Evolutionary conservation across 805 yeast species (phyloP).

Genomic region (Spathaspora boniae): DNA sequence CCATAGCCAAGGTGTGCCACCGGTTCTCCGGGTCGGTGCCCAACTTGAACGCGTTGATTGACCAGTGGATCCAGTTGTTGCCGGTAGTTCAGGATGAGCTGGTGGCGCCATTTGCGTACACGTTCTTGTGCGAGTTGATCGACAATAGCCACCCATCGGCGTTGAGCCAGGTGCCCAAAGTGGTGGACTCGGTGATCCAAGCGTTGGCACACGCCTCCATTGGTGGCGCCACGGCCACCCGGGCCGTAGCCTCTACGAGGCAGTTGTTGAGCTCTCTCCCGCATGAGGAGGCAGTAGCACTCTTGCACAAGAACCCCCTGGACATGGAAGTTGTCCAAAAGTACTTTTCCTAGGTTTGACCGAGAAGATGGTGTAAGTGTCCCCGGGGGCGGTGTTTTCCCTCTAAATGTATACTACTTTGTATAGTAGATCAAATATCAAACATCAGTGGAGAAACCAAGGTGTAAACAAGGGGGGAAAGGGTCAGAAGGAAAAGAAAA

Average conservation of each 20-base stretch:
- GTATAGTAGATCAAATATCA: no score
- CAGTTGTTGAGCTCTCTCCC: conserved; percentile 62
- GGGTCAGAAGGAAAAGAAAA: no score
- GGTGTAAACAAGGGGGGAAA: no score
- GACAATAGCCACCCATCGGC: conserved; percentile 59
- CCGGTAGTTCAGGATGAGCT: conserved; percentile 84
- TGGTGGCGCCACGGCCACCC: conserved; percentile 67
- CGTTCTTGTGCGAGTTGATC: conserved; percentile 69
- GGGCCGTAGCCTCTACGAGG: conserved; percentile 60
- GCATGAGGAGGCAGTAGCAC: conserved; percentile 60
- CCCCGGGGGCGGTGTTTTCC: no score
- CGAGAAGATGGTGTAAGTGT: no score
- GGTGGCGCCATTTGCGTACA: conserved; percentile 82
- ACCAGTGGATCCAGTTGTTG: conserved; percentile 75
- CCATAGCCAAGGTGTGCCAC: conserved; percentile 81
- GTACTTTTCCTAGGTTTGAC: conserved; percentile 42
- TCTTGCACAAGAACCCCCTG: conserved; percentile 60
- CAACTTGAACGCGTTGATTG: conserved; percentile 57
- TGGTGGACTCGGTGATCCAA: conserved; percentile 67
- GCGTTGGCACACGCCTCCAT: conserved; percentile 69
- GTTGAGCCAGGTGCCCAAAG: conserved; percentile 51
- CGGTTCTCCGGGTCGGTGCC: conserved; percentile 58
- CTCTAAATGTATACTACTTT: no score
- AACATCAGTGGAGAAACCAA: no score
- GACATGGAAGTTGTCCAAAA: conserved; percentile 53